Percentiles rank a stretch among this genome's conserved stretches.
These are phyloP conservation scores for Letharia columbiana DNA, from an alignment of 495 filamentous ascomycete genomes.

Conservation along the genomic window DNA sequence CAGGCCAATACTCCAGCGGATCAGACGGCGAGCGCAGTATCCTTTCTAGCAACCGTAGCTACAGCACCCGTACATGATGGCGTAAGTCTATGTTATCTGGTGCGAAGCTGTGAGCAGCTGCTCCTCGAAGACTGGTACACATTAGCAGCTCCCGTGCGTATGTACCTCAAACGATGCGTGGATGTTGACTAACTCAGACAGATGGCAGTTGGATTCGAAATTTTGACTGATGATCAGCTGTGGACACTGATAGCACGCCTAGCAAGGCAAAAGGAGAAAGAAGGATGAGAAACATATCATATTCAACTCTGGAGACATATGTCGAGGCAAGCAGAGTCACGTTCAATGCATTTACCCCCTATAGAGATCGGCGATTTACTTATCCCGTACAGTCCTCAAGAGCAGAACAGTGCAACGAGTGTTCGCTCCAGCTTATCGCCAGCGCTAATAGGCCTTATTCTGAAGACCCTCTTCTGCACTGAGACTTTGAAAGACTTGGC, in stretches of 20 bases:
- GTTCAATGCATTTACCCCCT: background rate
- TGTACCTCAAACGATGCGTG: background rate
- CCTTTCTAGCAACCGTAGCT: background rate
- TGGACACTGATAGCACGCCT: background rate
- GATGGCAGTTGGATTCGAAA: background rate
- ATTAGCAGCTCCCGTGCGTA: background rate
- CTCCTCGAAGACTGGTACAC: background rate
- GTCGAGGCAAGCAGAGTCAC: background rate
- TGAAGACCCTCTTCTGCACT: background rate
- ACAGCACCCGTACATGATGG: background rate
- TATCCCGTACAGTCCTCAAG: background rate
- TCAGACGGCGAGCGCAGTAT: background rate
- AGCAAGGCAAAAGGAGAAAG: background rate
- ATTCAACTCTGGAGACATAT: background rate
- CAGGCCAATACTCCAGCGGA: background rate
- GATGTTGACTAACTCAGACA: background rate
- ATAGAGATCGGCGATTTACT: slow-evolving; percentile 1
- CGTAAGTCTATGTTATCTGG: background rate
- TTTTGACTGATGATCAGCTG: background rate
- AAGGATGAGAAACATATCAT: background rate
- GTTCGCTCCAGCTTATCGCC: background rate
- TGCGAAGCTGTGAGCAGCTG: background rate
- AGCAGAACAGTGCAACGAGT: background rate
- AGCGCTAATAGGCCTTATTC: background rate
- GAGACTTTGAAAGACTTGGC: background rate